Evolutionary conservation across 129 eudicot species (phyloP), one percentile per base, ranked within the genome.

Genomic region (Chrysanthemum seticuspe): DNA sequence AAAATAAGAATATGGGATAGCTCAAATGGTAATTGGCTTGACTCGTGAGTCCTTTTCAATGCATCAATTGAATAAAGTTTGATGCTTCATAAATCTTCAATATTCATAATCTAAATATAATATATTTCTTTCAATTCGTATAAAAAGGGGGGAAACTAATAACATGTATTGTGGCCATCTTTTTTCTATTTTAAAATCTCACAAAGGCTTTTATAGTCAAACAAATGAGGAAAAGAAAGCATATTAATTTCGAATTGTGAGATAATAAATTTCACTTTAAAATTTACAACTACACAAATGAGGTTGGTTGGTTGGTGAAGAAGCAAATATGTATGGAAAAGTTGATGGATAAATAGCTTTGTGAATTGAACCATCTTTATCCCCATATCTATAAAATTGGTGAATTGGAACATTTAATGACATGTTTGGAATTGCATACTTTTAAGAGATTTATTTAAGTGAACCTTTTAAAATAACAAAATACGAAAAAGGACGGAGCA

Each of bases 231-330:
- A 56, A 56, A 57, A 57, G 13, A 18, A 57, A 57, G 27, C 62
- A 50, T 50, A 58, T 6, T 6, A 13, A 51, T 5, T 40, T 12
- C 31, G 5, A 60, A 0, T 10, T 19, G 15, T 25, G 19, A 34
- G 23, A 55, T 68, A 10, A 19, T 57, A n/a, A 69, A 7, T 60
- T 21, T 55, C 27, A 68, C 44, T 59, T 76, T 55, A 25, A 49
- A 25, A 25, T 15, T 0, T 59, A 7, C 63, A 69, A 14, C 16
- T 19, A 29, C 51, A 62, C n/a, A 62, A 70, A 70, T 61, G 54
- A 53, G 60, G 72, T 36, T 77, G 66, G 81, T 49, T 23, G 25
- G 25, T 23, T 23, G 25, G 25, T 23, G 25, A 23, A 23, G 25
- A 23, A 23, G 25, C 25, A 23, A 23, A 23, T 23, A 23, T 23